Percentiles rank a stretch among this genome's conserved stretches.
These are phyloP conservation scores for Macrocybe gigantea DNA, from an alignment of 768 basidiomycete species.

Conservation along the genomic window DNA sequence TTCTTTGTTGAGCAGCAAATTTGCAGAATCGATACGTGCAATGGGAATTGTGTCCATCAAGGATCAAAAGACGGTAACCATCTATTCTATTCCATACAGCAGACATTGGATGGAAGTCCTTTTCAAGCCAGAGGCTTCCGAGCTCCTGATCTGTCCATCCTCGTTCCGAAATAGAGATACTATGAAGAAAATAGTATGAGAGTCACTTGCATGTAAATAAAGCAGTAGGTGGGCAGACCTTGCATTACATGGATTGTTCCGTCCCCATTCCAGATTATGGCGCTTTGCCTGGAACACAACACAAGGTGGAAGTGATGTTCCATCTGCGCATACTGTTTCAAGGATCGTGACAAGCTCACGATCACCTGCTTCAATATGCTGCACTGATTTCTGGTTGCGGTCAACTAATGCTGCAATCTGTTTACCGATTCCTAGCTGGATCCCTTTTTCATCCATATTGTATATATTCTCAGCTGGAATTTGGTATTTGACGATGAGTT, in stretches of 20 bases:
- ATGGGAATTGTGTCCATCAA: constrained; percentile 35
- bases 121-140: too few relatives aligned
- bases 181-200: constrained; percentile 8
- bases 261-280: constrained; percentile 15
- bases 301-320: constrained; percentile 24
- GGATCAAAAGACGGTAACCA: constrained; percentile 23
- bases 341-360: constrained; percentile 41
- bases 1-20: constrained; percentile 18
- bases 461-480: too few relatives aligned
- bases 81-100: constrained; percentile 7
- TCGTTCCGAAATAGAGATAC: constrained; percentile 27
- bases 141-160: constrained; percentile 36
- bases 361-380: too few relatives aligned
- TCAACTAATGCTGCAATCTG: constrained; percentile 12
- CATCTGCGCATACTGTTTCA: constrained; percentile 38
- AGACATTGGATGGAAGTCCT: constrained; percentile 25
- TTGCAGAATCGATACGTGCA: constrained; percentile 23
- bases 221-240: constrained; percentile 14
- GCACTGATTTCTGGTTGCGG: constrained; percentile 8
- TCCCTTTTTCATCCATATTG: too few relatives aligned
- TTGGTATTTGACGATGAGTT: too few relatives aligned
- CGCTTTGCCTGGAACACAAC: constrained; percentile 31
- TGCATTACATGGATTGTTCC: constrained; percentile 20
- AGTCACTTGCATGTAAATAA: not conserved
- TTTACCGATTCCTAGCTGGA: too few relatives aligned